Conservation (phyloP, 2,329 filamentous ascomycete genomes). For the Sarocladiaceae sp. region DNA sequence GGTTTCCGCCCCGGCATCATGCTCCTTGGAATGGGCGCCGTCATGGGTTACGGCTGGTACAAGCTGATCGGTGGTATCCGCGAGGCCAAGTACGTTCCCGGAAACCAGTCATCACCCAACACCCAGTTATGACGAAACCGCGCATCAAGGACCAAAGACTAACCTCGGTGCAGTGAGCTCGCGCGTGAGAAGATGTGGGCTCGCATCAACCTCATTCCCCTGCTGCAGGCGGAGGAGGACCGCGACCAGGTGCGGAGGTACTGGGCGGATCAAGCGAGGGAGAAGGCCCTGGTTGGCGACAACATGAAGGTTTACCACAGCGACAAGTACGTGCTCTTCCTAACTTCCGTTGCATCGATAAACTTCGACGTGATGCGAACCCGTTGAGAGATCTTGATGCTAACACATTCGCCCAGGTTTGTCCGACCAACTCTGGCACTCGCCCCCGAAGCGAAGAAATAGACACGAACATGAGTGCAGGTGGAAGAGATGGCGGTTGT, state of each 20-base stretch:
- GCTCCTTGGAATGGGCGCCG: constrained; percentile 65
- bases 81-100: constrained; percentile 78
- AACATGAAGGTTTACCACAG: constrained; percentile 82
- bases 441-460: constrained; percentile 56
- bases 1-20: constrained; percentile 82
- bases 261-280: constrained; percentile 78
- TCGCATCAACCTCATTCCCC: constrained; percentile 86
- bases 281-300: constrained; percentile 83
- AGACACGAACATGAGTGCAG: background rate
- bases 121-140: background rate
- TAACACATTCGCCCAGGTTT: constrained; percentile 46
- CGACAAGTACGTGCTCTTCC: constrained; percentile 60
- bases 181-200: constrained; percentile 98
- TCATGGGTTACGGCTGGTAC: constrained; percentile 90
- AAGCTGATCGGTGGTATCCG: constrained; percentile 26
- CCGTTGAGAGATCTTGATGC: too few relatives aligned
- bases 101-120: background rate
- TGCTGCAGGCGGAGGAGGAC: constrained; percentile 95
- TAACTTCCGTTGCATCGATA: too few relatives aligned
- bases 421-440: constrained; percentile 75
- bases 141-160: background rate
- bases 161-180: constrained; percentile 61
- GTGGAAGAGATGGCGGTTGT: background rate
- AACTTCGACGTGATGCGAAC: too few relatives aligned
- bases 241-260: constrained; percentile 86